These are phyloP conservation scores for Lentinula sp. DNA, from an alignment of 768 basidiomycete genomes.

Conservation along the genomic window DNA sequence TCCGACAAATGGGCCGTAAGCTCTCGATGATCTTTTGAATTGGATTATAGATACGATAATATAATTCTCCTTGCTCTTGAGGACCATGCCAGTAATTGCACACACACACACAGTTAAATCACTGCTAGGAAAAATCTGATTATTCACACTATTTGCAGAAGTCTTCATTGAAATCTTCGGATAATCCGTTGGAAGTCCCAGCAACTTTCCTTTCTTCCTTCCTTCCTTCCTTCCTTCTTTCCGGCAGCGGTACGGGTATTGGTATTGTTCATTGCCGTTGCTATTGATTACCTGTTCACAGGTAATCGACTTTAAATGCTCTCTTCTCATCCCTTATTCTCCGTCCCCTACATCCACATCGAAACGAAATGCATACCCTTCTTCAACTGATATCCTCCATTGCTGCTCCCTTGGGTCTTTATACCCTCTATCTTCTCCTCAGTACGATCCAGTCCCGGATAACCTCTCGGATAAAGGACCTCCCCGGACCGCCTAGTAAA, in stretches of 20 bases:
- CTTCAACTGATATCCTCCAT: constrained; percentile 7
- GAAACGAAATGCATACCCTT: constrained; percentile 1
- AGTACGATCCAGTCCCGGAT: constrained; percentile 6
- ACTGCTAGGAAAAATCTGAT: constrained; percentile 13
- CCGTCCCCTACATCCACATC: too few relatives aligned
- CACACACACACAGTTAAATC: constrained; percentile 23
- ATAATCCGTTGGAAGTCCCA: background rate
- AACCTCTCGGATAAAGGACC: constrained; percentile 22
- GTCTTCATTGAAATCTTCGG: too few relatives aligned
- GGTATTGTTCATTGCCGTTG: too few relatives aligned
- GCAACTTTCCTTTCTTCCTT: too few relatives aligned
- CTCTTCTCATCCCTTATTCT: too few relatives aligned
- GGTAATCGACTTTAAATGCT: too few relatives aligned
- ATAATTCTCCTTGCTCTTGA: constrained; percentile 37
- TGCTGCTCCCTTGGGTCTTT: background rate
- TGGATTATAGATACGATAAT: constrained; percentile 30
- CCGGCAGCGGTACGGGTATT: too few relatives aligned
- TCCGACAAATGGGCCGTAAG: background rate
- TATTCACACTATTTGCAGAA: constrained; percentile 9
- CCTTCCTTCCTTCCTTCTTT: too few relatives aligned
- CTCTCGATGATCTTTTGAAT: background rate
- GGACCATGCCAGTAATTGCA: constrained; percentile 25
- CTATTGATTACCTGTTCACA: too few relatives aligned
- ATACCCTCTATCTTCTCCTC: constrained; percentile 13
- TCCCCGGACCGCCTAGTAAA: constrained; percentile 30